phyloP scores from a whole-genome alignment of 2,329 filamentous ascomycete species.

The Amylocarpus encephaloides region DNA sequence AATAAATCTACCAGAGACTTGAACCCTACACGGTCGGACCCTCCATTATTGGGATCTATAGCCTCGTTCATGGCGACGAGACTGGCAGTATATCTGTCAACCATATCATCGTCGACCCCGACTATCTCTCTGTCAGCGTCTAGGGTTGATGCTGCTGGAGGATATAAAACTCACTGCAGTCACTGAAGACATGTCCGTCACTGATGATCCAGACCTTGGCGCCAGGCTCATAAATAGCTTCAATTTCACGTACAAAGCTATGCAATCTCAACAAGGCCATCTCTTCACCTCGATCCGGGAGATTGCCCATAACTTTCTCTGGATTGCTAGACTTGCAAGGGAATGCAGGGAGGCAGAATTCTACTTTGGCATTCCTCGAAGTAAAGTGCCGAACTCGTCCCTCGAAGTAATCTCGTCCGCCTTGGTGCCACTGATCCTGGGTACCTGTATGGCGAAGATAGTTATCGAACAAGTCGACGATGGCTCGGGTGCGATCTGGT shows the following conservation, averaged over 20 bases:
- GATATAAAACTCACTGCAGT: not conserved
- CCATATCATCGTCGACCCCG: slow-evolving; percentile 4
- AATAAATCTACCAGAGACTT: slow-evolving; percentile 5
- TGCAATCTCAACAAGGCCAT: slow-evolving; percentile 1
- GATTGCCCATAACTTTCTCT: slow-evolving; percentile 3
- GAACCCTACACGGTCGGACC: slow-evolving; percentile 1
- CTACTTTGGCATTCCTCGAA: not conserved
- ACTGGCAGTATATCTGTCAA: slow-evolving; percentile 4
- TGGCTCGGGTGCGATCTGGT: not conserved
- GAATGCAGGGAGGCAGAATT: not conserved
- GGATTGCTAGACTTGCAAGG: slow-evolving; percentile 3
- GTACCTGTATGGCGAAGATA: slow-evolving; percentile 2
- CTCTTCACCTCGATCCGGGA: slow-evolving; percentile 5
- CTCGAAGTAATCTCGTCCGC: slow-evolving; percentile 2
- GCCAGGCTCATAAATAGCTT: slow-evolving; percentile 4
- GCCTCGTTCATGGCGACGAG: slow-evolving; percentile 1
- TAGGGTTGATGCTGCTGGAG: not conserved
- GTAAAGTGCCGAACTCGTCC: slow-evolving; percentile 1
- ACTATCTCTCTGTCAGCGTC: not conserved
- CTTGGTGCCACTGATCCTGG: slow-evolving; percentile 1
- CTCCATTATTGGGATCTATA: not conserved
- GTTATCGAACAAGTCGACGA: slow-evolving; percentile 2
- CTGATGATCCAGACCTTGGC: slow-evolving; percentile 7
- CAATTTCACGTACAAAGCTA: not conserved
- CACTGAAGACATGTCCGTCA: slow-evolving; percentile 5